phyloP scores from a whole-genome alignment of 331 rosid genomes.

The Dryas integrifolia region DNA sequence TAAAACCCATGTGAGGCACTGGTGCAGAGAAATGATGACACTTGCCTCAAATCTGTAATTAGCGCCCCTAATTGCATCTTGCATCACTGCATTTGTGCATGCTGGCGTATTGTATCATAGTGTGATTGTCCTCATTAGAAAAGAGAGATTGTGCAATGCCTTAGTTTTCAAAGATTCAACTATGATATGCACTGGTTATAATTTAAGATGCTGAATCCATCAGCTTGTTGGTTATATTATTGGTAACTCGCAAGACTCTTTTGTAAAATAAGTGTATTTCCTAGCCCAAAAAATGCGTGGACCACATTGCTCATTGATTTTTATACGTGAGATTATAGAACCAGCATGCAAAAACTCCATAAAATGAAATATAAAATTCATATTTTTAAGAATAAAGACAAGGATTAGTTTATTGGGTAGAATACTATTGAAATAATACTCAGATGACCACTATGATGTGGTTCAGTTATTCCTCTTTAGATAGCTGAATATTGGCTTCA shows the following conservation, averaged over 20 bases:
- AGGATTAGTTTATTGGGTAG: neutral
- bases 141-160: slow-evolving; percentile 14
- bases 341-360: neutral
- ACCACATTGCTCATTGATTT: neutral
- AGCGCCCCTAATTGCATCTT: slow-evolving; percentile 42
- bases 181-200: neutral
- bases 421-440: neutral
- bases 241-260: too few species aligned
- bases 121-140: slow-evolving; percentile 30
- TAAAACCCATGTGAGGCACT: slow-evolving; percentile 43
- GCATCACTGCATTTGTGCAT: slow-evolving; percentile 49
- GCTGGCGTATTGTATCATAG: slow-evolving; percentile 45
- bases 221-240: neutral
- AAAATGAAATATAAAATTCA: neutral
- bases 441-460: neutral
- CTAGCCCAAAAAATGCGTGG: neutral
- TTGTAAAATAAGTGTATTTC: neutral
- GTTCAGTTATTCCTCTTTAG: neutral
- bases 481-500: slow-evolving; percentile 19
- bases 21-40: slow-evolving; percentile 34
- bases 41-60: slow-evolving; percentile 49
- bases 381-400: neutral
- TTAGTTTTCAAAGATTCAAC: neutral
- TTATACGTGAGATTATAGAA: neutral
- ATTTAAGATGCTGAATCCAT: neutral